Conservation (phyloP, 495 filamentous ascomycete genomes). For the Trichoderma erinaceum region DNA sequence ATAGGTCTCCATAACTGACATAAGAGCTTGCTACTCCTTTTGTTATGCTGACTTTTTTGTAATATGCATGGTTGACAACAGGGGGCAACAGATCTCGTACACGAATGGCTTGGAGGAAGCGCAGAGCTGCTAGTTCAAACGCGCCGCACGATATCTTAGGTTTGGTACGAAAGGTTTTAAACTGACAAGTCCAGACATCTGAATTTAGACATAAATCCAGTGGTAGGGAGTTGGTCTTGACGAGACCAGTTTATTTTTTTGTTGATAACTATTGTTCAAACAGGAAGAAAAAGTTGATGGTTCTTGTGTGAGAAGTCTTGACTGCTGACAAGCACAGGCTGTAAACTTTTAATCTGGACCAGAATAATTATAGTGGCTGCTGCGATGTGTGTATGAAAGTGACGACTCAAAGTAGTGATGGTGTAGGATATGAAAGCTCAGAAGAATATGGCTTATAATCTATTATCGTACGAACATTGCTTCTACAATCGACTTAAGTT, state of each 20-base stretch:
- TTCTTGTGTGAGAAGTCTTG: constrained; percentile 9
- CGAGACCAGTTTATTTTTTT: background rate
- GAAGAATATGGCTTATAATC: background rate
- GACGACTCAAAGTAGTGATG: background rate
- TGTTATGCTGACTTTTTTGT: constrained; percentile 11
- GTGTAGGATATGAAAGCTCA: background rate
- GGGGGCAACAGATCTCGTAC: background rate
- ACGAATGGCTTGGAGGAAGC: constrained; percentile 8
- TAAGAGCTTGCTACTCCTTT: constrained; percentile 5
- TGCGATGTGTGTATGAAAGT: background rate
- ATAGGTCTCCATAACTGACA: background rate
- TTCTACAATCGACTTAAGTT: too few species aligned
- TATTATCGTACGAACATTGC: too few species aligned
- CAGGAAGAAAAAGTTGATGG: background rate
- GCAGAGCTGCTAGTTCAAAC: constrained; percentile 8
- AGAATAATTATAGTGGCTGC: background rate
- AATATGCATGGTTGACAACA: constrained; percentile 12
- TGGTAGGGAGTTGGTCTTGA: constrained; percentile 11
- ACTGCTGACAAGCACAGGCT: constrained; percentile 11
- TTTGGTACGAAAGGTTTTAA: constrained; percentile 1
- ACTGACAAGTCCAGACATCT: constrained; percentile 11
- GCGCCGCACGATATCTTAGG: background rate
- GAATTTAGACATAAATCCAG: constrained; percentile 6
- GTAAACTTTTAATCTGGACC: background rate
- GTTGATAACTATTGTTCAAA: constrained; percentile 11